Conservation (phyloP, 148 eudicot genomes). For the Diospyros lotus region DNA sequence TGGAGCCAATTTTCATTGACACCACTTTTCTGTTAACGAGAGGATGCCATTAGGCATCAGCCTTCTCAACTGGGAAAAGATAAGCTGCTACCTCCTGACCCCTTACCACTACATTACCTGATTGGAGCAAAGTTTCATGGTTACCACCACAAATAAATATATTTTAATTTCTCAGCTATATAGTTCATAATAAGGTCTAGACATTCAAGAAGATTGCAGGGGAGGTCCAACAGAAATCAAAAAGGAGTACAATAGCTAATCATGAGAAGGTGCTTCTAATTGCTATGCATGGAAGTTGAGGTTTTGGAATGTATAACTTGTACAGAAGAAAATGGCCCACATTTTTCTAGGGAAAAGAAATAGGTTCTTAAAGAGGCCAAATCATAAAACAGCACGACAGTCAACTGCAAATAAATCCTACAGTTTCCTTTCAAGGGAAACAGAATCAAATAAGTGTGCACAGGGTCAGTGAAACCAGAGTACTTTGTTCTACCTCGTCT, state of each 20-base stretch:
- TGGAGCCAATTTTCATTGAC: no score
- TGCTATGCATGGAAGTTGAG: neutral
- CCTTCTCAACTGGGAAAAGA: no score
- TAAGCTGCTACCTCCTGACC: no score
- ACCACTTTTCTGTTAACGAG: no score
- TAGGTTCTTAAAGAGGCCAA: neutral
- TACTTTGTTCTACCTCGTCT: neutral
- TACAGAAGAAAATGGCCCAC: neutral
- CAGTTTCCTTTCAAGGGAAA: neutral
- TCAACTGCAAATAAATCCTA: neutral
- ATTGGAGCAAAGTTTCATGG: neutral
- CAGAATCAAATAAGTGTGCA: neutral
- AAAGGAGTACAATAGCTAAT: neutral
- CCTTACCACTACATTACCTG: neutral
- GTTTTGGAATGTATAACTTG: neutral
- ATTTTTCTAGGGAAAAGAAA: neutral
- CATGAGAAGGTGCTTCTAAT: neutral
- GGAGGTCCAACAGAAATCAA: neutral
- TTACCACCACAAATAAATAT: neutral
- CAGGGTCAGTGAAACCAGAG: neutral
- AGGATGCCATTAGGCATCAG: no score
- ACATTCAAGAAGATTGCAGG: neutral
- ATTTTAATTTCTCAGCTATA: neutral
- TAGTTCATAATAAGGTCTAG: neutral
- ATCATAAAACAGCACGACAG: neutral